Percentiles rank a stretch among this genome's conserved stretches.
phyloP scores from a whole-genome alignment of 169 alveolate genomes.

The Perkinsus olseni region DNA sequence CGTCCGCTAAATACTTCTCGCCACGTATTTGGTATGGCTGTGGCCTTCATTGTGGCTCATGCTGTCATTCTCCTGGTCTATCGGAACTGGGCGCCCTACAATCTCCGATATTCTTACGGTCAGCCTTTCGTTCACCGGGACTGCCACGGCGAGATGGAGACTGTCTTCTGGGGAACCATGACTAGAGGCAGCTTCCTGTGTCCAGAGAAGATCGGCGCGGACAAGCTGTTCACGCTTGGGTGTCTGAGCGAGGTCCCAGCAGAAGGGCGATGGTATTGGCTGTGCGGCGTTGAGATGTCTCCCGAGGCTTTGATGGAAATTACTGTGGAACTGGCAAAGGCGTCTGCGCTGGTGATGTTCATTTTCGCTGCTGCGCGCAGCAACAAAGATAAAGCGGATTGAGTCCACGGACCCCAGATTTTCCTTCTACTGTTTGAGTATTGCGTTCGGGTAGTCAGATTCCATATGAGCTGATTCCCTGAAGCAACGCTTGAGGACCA shows the following conservation, averaged over 20 bases:
- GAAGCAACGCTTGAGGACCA: too few relatives aligned
- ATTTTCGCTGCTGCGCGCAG: background rate
- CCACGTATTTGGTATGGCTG: background rate
- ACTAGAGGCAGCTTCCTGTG: background rate
- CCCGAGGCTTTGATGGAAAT: background rate
- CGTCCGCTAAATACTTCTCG: background rate
- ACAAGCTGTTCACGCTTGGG: background rate
- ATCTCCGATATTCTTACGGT: background rate
- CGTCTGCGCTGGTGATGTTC: background rate
- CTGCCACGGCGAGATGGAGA: background rate
- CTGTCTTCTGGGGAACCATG: background rate
- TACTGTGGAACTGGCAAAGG: background rate
- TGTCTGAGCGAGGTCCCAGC: background rate
- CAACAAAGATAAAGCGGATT: background rate
- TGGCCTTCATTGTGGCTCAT: background rate
- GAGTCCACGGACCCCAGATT: too few relatives aligned
- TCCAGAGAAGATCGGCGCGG: background rate
- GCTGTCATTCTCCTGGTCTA: background rate
- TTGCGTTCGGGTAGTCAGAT: too few relatives aligned
- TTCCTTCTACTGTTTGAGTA: too few relatives aligned
- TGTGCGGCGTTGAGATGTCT: background rate
- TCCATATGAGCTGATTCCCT: too few relatives aligned
- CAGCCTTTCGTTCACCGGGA: background rate
- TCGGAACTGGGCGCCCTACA: background rate
- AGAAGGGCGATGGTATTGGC: background rate